Conservation (phyloP, 345 rosid species). For the Populus ilicifolia region DNA sequence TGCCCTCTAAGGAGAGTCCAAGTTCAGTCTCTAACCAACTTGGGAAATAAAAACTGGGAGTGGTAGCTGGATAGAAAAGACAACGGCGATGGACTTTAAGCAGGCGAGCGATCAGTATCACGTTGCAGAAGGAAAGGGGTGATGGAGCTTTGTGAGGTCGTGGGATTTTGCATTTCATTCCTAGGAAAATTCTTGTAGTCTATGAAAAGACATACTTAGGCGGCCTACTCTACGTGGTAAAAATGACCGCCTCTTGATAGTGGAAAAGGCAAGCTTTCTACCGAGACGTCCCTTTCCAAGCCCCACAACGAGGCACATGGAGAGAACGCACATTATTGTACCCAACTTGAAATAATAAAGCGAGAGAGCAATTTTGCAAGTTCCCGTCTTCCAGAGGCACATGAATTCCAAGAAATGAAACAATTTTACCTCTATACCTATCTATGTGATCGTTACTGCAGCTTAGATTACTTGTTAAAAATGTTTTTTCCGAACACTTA, state of each 20-base stretch:
- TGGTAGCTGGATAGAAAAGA: background rate
- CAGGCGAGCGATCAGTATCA: background rate
- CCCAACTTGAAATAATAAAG: background rate
- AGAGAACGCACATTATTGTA: background rate
- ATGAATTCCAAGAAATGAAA: background rate
- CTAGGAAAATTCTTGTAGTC: background rate
- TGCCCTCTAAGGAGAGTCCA: background rate
- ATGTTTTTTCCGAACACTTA: too few relatives aligned
- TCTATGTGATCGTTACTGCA: too few relatives aligned
- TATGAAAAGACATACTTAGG: background rate
- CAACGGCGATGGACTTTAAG: background rate
- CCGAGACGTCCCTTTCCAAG: background rate
- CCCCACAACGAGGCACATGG: background rate
- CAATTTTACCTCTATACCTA: background rate
- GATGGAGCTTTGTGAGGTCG: slow-evolving; percentile 4
- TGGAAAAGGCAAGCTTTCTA: background rate
- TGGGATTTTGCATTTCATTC: background rate
- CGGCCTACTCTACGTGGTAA: background rate
- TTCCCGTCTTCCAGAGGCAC: background rate
- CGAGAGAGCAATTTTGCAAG: background rate
- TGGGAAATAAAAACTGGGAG: too few relatives aligned
- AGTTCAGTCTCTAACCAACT: background rate
- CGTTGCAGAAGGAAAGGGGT: background rate
- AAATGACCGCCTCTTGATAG: background rate
- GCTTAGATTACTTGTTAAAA: too few relatives aligned